Evolutionary conservation across 306 rosid species (phyloP).

Genomic region (Castanea mollissima): DNA sequence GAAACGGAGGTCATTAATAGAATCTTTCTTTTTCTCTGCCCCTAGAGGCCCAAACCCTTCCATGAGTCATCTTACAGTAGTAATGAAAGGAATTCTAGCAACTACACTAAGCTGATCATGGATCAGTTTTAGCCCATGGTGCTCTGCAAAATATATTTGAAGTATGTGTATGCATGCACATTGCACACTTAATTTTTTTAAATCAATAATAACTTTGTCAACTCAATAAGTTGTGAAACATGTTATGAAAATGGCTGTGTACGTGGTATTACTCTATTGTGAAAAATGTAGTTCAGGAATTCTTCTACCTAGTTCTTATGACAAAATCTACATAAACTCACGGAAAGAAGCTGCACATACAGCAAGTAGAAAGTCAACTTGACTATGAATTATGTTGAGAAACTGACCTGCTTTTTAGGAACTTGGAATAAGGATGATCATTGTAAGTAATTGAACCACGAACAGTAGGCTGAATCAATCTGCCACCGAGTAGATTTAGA

Average conservation of each 20-base stretch:
- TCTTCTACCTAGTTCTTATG: background rate
- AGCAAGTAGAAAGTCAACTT: background rate
- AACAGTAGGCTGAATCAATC: conserved; percentile 40
- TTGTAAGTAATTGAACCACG: conserved; percentile 74
- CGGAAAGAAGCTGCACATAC: too few species aligned
- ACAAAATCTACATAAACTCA: background rate
- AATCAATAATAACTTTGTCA: too few species aligned
- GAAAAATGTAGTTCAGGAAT: background rate
- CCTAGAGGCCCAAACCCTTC: too few species aligned
- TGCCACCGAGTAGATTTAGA: conserved; percentile 78
- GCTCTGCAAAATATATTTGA: too few species aligned
- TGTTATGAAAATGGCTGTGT: too few species aligned
- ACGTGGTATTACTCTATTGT: too few species aligned
- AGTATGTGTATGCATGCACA: too few species aligned
- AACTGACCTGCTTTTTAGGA: conserved; percentile 72
- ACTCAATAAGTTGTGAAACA: too few species aligned
- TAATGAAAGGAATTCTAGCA: background rate
- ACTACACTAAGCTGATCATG: background rate
- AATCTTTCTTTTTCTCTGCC: too few species aligned
- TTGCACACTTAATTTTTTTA: too few species aligned
- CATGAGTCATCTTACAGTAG: background rate
- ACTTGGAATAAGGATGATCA: conserved; percentile 80
- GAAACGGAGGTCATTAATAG: too few species aligned
- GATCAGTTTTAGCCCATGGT: background rate
- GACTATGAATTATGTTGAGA: background rate